phyloP scores from a whole-genome alignment of 768 basidiomycete species.

The Leccinum uliginosum region DNA sequence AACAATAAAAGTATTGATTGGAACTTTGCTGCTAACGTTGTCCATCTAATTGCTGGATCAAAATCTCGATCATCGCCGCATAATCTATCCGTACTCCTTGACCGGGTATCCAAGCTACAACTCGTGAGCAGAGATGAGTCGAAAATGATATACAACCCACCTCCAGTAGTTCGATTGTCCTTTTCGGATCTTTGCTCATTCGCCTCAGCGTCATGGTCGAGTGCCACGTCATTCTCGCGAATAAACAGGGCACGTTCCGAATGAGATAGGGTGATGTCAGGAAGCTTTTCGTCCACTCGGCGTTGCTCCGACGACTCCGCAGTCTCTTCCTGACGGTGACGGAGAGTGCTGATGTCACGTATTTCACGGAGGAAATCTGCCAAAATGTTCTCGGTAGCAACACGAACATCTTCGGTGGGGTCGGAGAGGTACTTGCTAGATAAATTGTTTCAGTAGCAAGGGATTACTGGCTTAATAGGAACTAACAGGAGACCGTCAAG shows the following conservation, averaged over 20 bases:
- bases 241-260: constrained; percentile 58
- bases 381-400: constrained; percentile 85
- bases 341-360: constrained; percentile 74
- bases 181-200: constrained; percentile 40
- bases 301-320: constrained; percentile 37
- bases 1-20: constrained; percentile 1
- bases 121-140: constrained; percentile 3
- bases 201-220: constrained; percentile 38
- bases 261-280: constrained; percentile 55
- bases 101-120: constrained; percentile 81
- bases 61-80: constrained; percentile 86
- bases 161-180: constrained; percentile 60
- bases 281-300: constrained; percentile 47
- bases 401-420: constrained; percentile 88
- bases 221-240: constrained; percentile 39
- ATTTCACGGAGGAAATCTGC: constrained; percentile 91
- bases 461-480: background rate
- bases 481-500: constrained; percentile 88
- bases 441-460: constrained; percentile 4
- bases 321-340: constrained; percentile 58
- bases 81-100: constrained; percentile 93
- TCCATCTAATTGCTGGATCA: constrained; percentile 79
- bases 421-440: constrained; percentile 91
- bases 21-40: constrained; percentile 57
- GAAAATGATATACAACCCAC: constrained; percentile 33